phyloP scores from a whole-genome alignment of 2,329 filamentous ascomycete species.

The Hirsutella thompsonii region DNA sequence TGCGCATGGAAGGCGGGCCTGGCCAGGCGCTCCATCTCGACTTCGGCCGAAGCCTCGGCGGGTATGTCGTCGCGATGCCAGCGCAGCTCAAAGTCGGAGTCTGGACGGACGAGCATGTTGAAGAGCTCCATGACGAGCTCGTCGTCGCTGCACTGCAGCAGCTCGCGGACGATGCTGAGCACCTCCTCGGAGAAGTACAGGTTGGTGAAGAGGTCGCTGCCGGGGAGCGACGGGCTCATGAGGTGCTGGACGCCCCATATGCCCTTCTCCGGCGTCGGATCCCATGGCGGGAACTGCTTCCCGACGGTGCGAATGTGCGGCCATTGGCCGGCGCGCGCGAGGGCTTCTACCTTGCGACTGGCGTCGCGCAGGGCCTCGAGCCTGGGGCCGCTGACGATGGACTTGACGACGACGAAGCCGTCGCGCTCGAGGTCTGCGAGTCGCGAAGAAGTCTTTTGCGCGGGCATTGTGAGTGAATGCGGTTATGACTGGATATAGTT shows the following conservation, averaged over 20 bases:
- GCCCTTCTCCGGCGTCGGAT: conserved; percentile 41
- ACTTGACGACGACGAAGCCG: conserved; percentile 64
- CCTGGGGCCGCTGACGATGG: conserved; percentile 42
- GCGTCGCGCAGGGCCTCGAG: conserved; percentile 48
- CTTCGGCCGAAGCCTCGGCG: conserved; percentile 47
- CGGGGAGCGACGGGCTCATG: conserved; percentile 58
- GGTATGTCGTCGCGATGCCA: conserved; percentile 84
- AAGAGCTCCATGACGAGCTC: conserved; percentile 76
- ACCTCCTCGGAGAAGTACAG: conserved; percentile 61
- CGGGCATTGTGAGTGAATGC: conserved; percentile 5
- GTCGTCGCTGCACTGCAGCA: conserved; percentile 45
- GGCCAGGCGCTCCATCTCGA: conserved; percentile 50
- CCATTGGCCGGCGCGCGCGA: conserved; percentile 62
- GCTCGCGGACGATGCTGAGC: conserved; percentile 47
- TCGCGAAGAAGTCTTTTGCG: conserved; percentile 5
- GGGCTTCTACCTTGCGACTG: conserved; percentile 39
- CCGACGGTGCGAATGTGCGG: conserved; percentile 71
- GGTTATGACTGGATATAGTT: not conserved
- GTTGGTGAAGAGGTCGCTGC: conserved; percentile 46
- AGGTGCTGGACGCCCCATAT: conserved; percentile 90
- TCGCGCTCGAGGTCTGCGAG: conserved; percentile 46
- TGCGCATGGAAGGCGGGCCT: conserved; percentile 63
- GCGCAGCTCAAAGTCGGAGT: conserved; percentile 55
- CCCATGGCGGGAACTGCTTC: conserved; percentile 87
- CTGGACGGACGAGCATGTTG: conserved; percentile 71